Conservation (phyloP, 352 stramenopile genomes). For the Pythium rishiriense region DNA sequence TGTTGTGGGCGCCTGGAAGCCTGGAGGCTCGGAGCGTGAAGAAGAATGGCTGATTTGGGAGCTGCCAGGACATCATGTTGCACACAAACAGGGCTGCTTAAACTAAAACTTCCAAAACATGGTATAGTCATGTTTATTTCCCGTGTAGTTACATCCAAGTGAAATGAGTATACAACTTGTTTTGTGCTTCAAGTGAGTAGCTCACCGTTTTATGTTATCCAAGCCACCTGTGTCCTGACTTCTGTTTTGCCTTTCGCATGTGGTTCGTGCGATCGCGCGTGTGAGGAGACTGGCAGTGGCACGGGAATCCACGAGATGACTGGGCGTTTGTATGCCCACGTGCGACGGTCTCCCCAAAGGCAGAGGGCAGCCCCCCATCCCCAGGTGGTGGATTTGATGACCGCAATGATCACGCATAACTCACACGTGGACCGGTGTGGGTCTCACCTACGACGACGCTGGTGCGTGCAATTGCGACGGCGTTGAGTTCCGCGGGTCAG, state of each 20-base stretch:
- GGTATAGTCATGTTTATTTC: not conserved
- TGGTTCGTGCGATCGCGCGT: slow-evolving; percentile 9
- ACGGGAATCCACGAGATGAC: not conserved
- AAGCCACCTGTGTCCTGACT: not conserved
- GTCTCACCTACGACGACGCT: too few relatives aligned
- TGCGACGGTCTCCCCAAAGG: too few relatives aligned
- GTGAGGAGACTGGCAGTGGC: not conserved
- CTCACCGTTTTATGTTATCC: not conserved
- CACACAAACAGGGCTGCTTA: not conserved
- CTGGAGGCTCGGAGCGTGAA: too few relatives aligned
- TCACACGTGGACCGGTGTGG: not conserved
- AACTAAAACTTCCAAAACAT: not conserved
- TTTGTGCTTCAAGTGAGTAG: not conserved
- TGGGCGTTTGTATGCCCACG: not conserved
- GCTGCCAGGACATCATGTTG: not conserved
- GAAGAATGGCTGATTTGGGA: not conserved
- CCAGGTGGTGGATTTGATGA: not conserved
- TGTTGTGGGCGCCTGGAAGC: too few relatives aligned
- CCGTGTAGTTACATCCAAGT: too few relatives aligned
- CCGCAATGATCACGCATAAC: not conserved
- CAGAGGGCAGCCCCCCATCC: not conserved
- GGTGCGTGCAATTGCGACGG: not conserved
- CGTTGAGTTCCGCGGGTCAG: too few relatives aligned
- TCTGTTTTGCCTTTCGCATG: slow-evolving; percentile 16
- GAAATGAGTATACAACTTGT: not conserved